Percentiles rank a stretch among this genome's conserved stretches.
Conservation (phyloP, 1,284 basidiomycete species). For the Malassezia cuniculi region DNA sequence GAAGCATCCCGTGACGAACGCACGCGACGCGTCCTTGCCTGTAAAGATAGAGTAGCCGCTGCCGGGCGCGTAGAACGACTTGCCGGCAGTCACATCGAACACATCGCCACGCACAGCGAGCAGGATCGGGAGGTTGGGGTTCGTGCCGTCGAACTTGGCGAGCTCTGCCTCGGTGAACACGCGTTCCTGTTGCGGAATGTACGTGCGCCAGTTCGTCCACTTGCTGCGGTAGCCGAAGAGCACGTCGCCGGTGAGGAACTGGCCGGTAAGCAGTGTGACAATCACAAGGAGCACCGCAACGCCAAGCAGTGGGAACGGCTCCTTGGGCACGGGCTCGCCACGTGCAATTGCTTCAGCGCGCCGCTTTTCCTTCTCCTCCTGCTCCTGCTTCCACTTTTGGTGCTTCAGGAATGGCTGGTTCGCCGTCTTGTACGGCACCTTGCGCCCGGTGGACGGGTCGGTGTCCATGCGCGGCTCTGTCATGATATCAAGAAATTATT, state of each 20-base stretch:
- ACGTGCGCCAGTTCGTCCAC: constrained; percentile 29
- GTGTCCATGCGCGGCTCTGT: too few relatives aligned
- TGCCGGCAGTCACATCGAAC: constrained; percentile 69
- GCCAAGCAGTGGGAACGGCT: constrained; percentile 11
- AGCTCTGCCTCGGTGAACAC: constrained; percentile 63
- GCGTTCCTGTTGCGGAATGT: constrained; percentile 47
- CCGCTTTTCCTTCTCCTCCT: constrained; percentile 21
- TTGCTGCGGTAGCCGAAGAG: constrained; percentile 42
- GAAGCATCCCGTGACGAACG: constrained; percentile 44
- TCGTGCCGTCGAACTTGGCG: constrained; percentile 58
- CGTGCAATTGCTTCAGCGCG: not conserved
- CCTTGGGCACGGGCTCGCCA: not conserved
- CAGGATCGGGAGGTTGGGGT: constrained; percentile 1
- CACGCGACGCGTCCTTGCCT: constrained; percentile 37
- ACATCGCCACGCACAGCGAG: constrained; percentile 55
- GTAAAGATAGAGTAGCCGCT: constrained; percentile 39
- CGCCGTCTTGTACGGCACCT: constrained; percentile 33
- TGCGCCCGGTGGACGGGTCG: constrained; percentile 31
- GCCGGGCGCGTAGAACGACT: constrained; percentile 61
- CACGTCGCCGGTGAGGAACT: constrained; percentile 36
- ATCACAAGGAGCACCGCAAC: constrained; percentile 19
- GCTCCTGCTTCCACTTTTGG: constrained; percentile 29
- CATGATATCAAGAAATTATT: too few relatives aligned
- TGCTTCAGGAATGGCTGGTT: constrained; percentile 36
- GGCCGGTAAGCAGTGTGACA: constrained; percentile 15